A percentile compares a stretch with the other conserved stretches of the same genome.
Evolutionary conservation across 805 yeast genomes (phyloP).

Genomic region (Saccharomycopsis malanga): DNA sequence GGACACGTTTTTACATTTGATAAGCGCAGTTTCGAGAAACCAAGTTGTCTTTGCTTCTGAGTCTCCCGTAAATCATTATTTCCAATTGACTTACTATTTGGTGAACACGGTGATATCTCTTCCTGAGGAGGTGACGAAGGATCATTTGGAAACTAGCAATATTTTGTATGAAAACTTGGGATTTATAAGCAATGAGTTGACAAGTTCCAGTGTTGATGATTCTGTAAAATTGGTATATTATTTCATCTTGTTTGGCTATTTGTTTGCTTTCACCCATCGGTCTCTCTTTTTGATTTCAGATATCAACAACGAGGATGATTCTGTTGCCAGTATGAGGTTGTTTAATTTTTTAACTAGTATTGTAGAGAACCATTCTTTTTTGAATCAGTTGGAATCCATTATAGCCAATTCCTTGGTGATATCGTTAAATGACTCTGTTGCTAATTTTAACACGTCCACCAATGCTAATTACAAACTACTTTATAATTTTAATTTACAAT

Average conservation of each 20-base stretch:
- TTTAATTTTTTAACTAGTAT: constrained; percentile 1
- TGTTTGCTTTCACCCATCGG: constrained; percentile 11
- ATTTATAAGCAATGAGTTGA: background rate
- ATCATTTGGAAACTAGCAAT: background rate
- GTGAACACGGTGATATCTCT: constrained; percentile 6
- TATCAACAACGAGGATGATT: background rate
- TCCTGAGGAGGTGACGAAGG: background rate
- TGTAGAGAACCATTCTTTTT: constrained; percentile 7
- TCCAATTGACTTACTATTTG: constrained; percentile 14
- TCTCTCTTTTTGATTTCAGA: constrained; percentile 7
- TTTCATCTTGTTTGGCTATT: constrained; percentile 16
- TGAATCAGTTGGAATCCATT: constrained; percentile 11
- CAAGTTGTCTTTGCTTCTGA: background rate
- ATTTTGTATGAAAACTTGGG: background rate
- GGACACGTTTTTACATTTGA: background rate
- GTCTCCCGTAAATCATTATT: constrained; percentile 2
- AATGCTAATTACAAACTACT: constrained; percentile 9
- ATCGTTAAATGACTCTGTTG: constrained; percentile 11
- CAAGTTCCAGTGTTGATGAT: background rate
- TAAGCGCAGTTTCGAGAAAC: background rate
- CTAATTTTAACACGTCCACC: background rate
- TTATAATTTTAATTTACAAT: constrained; percentile 6
- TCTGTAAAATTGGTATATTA: constrained; percentile 6
- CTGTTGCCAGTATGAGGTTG: background rate
- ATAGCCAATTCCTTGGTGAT: constrained; percentile 14